Evolutionary conservation across 208 protist species (phyloP), one percentile per base, ranked within the genome.

Genomic region (Lotmaria passim): DNA sequence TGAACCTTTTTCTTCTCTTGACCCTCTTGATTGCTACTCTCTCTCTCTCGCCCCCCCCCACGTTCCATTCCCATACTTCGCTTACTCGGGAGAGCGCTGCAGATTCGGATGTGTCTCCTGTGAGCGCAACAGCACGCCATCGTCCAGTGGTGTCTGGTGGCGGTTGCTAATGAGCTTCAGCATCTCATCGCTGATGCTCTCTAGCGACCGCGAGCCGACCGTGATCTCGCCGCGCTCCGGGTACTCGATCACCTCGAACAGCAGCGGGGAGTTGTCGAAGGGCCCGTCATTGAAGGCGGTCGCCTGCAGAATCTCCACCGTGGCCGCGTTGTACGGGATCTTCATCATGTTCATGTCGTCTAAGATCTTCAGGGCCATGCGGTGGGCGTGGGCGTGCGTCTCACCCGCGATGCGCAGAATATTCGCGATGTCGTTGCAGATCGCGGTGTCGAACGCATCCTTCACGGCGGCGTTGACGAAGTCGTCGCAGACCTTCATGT

Each of bases 211-310:
- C 38, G 71, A 63, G 39, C 75, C 73, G 4, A 96, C 59, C 63
- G 74, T 86, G n/a, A 96, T 75, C 72, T 94, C 93, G 2, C 93
- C 93, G 38, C 90, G 86, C 81, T 97, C 93, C 39, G 93, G 93
- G 78, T 87, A 89, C 85, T 97, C 93, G 51, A 96, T 85, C 50
- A 93, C 53, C 26, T 88, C 79, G 39, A 97, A 97, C 28, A 97
- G 78, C 19, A 97, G 81, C 21, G 87, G 75, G 5, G 90, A 96
- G 81, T 93, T 81, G 50, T 97, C 93, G 39, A 93, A 79, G 28
- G 90, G 82, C 17, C 88, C 89, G 71, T 96, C 93, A 67, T 85
- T 83, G 65, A 97, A 96, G 41, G 80, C 53, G 60, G 75, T 70
- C 17, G 80, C 82, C 58, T 89, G 82, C 51, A 96, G 57, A 41